Evolutionary conservation across 139 green algal species (phyloP).

Genomic region (Yamagishiella unicocca): DNA sequence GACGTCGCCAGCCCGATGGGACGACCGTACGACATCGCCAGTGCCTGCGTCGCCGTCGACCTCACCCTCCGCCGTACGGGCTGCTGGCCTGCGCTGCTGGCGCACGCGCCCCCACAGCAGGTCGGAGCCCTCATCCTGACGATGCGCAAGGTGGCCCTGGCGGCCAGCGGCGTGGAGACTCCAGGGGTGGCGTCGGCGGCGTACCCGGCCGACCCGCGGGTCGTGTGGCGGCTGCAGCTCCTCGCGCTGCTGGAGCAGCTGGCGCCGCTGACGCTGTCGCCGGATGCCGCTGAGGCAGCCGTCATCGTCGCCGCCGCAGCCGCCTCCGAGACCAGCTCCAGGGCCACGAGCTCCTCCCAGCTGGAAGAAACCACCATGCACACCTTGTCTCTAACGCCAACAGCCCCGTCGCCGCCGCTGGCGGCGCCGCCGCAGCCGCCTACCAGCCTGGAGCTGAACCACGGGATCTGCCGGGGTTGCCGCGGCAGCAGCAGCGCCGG

Average conservation of each 20-base stretch:
- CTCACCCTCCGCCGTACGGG: background rate
- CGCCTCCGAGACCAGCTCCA: background rate
- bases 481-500: background rate
- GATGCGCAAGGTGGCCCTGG: background rate
- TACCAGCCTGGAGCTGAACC: background rate
- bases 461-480: background rate
- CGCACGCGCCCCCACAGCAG: background rate
- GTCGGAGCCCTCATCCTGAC: background rate
- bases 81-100: background rate
- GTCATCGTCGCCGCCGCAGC: background rate
- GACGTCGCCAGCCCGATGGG: background rate
- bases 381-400: too few species aligned
- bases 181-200: background rate
- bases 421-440: background rate
- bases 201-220: background rate
- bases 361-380: too few species aligned
- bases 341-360: too few species aligned
- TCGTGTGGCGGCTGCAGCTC: background rate
- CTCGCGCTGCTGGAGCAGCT: slow-evolving; percentile 2
- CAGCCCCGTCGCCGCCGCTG: background rate
- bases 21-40: background rate
- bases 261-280: background rate
- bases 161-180: too few species aligned
- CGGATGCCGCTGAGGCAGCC: background rate
- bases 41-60: slow-evolving; percentile 3